Conservation (phyloP, 768 basidiomycete genomes). For the Gymnopilus dilepis region DNA sequence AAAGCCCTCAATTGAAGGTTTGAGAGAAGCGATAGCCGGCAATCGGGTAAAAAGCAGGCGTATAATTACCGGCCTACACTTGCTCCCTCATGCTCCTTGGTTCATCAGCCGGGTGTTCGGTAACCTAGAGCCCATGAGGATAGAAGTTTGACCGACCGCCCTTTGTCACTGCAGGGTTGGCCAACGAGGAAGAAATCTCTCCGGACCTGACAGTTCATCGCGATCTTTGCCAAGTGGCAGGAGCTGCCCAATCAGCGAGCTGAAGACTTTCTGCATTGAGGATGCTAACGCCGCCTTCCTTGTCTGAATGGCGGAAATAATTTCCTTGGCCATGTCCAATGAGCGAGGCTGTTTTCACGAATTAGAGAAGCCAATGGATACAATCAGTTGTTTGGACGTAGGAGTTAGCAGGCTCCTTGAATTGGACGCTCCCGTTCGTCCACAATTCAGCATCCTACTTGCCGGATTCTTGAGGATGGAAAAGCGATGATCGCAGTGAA, state of each 20-base stretch:
- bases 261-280: neutral
- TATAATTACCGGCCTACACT: neutral
- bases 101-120: conserved; percentile 3
- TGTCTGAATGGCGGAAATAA: neutral
- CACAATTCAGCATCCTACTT: neutral
- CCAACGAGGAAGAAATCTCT: neutral
- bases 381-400: neutral
- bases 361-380: neutral
- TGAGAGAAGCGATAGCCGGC: neutral
- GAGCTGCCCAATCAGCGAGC: neutral
- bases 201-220: neutral
- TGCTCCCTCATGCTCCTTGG: conserved; percentile 5
- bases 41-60: neutral
- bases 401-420: neutral
- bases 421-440: neutral
- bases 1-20: neutral
- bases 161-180: neutral
- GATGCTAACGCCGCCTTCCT: neutral
- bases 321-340: neutral
- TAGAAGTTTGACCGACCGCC: neutral
- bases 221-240: neutral
- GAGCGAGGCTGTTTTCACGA: neutral
- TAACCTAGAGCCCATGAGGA: conserved; percentile 1
- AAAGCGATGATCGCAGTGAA: neutral
- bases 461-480: neutral